Percentiles rank a stretch among this genome's conserved stretches.
Conservation (phyloP, 2,329 filamentous ascomycete genomes). For the Nigrograna mackinnonii region DNA sequence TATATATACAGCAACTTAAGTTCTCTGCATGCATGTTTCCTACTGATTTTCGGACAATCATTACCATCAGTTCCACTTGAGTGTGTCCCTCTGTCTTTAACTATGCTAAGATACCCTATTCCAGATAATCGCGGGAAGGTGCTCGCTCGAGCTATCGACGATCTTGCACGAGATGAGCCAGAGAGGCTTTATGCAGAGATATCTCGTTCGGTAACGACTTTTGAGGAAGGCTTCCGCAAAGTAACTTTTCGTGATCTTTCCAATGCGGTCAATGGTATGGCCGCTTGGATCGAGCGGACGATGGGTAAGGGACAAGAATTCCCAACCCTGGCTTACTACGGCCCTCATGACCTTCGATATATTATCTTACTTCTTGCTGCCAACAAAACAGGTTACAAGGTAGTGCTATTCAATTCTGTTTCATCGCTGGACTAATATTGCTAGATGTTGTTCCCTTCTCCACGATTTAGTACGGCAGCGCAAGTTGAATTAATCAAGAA, state of each 20-base stretch:
- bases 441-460: constrained; percentile 17
- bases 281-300: constrained; percentile 34
- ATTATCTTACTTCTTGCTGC: constrained; percentile 17
- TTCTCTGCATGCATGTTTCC: no score
- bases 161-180: constrained; percentile 9
- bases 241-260: constrained; percentile 28
- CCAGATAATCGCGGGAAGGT: background rate
- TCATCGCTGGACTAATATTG: background rate
- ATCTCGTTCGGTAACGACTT: constrained; percentile 4
- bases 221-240: constrained; percentile 25
- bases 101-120: background rate
- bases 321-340: constrained; percentile 23
- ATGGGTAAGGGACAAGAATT: constrained; percentile 27
- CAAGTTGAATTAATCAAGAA: constrained; percentile 10
- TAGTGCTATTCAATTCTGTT: constrained; percentile 2
- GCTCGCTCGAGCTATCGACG: constrained; percentile 6
- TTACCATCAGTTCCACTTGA: no score
- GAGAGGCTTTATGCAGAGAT: constrained; percentile 5
- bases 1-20: no score
- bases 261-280: constrained; percentile 35
- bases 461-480: constrained; percentile 17
- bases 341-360: constrained; percentile 22
- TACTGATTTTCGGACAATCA: no score
- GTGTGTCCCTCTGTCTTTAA: no score
- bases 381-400: constrained; percentile 24